Base-by-base conservation (phyloP, 345 rosid species). In the Gossypium sturtianum region DNA sequence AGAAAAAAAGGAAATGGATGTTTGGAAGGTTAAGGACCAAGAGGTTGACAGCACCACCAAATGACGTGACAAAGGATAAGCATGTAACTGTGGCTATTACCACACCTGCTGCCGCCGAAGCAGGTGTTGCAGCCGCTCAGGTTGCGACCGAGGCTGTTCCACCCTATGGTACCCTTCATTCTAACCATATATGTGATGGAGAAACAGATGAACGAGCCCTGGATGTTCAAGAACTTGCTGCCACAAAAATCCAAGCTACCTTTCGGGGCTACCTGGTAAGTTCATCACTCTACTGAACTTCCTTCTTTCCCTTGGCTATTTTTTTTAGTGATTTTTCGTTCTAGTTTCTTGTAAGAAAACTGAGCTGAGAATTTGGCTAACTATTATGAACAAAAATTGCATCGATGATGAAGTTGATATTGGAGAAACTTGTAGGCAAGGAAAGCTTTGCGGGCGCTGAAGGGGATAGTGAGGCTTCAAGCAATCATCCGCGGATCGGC, bases 391-490 rank as follows among this genome's bases (percentile, higher is more conserved):
- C 48, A 41, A 1, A 38, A 41, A 38, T 41, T 41, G 16, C 49
- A 41, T 2, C 15, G 38, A 38, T 64, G 49, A 38, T 64, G 9
- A 9, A 66, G 12, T 43, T 47, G 70, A 29, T 62, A 27, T 57
- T 59, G 69, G 80, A 45, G 44, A 66, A 51, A 51, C 27, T 70
- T 82, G 78, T 75, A 94, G 98, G 98, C 98, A 57, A 89, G 90
- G 83, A 90, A 92, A 84, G 98, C 98, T 53, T 78, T 89, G 81
- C 81, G 89, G 76, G 98, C 98, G 15, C 63, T 94, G 80, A 94
- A 87, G 80, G 98, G 98, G 25, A 94, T 94, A 77, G 97, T 90
- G 73, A 89, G 74, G 86, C 97, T 94, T 23, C 98, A 94, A 81
- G 97, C 98, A 5, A 84, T 92, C 66, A 89, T 94, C 22, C 84